Evolutionary conservation across 257 asterid genomes (phyloP).

Genomic region (Penstemon newberryi): DNA sequence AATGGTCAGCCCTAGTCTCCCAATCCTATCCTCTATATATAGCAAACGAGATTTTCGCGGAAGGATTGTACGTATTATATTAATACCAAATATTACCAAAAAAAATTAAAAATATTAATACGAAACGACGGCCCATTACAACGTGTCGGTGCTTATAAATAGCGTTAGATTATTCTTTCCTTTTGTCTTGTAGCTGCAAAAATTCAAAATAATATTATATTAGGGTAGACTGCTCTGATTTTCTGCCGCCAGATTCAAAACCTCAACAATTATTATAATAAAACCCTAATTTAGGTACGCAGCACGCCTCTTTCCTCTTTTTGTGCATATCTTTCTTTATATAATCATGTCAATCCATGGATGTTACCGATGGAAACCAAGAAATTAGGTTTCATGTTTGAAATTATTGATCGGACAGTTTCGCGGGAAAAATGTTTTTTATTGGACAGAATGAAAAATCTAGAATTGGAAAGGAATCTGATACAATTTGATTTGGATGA

Average conservation of each 20-base stretch:
- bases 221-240: slow-evolving; percentile 24
- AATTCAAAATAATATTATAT: background rate
- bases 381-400: slow-evolving; percentile 15
- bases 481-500: slow-evolving; percentile 11
- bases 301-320: background rate
- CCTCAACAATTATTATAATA: slow-evolving; percentile 11
- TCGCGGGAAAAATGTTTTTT: background rate
- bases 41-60: too few species aligned
- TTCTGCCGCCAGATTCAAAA: slow-evolving; percentile 14
- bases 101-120: too few species aligned
- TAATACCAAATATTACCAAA: too few species aligned
- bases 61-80: too few species aligned
- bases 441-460: background rate
- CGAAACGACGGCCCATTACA: too few species aligned
- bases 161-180: background rate
- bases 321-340: background rate
- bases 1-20: too few species aligned
- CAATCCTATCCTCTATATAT: too few species aligned
- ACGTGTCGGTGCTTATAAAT: too few species aligned
- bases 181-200: background rate
- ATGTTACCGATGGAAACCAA: slow-evolving; percentile 8
- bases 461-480: background rate
- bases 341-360: slow-evolving; percentile 19
- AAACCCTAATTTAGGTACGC: slow-evolving; percentile 32
- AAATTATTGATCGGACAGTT: slow-evolving; percentile 1